phyloP scores from a whole-genome alignment of 2,329 filamentous ascomycete genomes.

The Colletotrichum sansevieriae region DNA sequence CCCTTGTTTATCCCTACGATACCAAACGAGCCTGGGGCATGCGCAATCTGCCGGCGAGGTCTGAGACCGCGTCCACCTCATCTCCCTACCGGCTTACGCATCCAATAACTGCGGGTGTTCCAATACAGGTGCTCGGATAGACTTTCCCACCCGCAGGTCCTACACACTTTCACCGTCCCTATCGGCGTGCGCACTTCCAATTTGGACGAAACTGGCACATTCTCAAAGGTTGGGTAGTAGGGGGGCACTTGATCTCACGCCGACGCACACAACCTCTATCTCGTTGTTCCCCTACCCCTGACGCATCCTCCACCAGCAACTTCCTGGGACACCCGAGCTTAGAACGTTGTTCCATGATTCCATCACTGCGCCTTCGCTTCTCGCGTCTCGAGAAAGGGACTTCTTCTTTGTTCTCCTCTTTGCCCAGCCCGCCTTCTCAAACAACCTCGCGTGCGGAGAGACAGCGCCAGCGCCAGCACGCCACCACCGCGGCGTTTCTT shows the following conservation, averaged over 20 bases:
- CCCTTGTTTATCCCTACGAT: constrained; percentile 4
- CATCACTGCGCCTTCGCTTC: constrained; percentile 7
- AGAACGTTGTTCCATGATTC: neutral
- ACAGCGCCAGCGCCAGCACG: too few relatives aligned
- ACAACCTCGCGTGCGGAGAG: constrained; percentile 15
- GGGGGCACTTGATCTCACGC: constrained; percentile 20
- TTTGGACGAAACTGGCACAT: too few relatives aligned
- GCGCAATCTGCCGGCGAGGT: constrained; percentile 33
- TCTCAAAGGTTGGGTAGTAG: too few relatives aligned
- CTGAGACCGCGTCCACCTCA: constrained; percentile 32
- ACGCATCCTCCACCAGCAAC: neutral
- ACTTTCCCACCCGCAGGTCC: constrained; percentile 33
- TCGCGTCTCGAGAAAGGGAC: neutral
- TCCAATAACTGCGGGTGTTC: constrained; percentile 26
- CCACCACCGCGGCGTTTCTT: constrained; percentile 22
- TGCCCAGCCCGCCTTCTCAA: constrained; percentile 21
- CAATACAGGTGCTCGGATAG: constrained; percentile 30
- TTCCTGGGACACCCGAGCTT: constrained; percentile 20
- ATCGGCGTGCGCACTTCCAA: too few relatives aligned
- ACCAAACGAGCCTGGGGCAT: constrained; percentile 11
- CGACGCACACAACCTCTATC: too few relatives aligned
- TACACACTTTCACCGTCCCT: constrained; percentile 10
- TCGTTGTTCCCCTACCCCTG: neutral
- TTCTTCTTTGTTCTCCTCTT: constrained; percentile 28
- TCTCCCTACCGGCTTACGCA: constrained; percentile 12